phyloP scores from a whole-genome alignment of 768 basidiomycete species.

The Russula compacta region DNA sequence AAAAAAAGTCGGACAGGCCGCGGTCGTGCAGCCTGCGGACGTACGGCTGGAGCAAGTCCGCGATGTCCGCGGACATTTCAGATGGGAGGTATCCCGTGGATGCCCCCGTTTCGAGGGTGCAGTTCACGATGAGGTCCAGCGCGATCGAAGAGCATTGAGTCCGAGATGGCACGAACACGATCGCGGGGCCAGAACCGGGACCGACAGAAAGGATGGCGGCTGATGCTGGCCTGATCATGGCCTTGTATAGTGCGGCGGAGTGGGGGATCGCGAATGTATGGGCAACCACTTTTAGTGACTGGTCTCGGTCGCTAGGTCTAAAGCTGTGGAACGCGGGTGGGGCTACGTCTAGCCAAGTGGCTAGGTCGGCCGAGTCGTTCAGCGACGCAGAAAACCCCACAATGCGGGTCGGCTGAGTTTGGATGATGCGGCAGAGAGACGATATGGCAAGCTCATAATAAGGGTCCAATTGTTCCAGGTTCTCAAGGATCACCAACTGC shows the following conservation, averaged over 20 bases:
- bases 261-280: constrained; percentile 81
- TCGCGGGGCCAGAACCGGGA: constrained; percentile 42
- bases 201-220: constrained; percentile 48
- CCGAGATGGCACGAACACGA: constrained; percentile 86
- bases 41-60: constrained; percentile 50
- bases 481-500: constrained; percentile 70
- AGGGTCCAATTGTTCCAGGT: constrained; percentile 73
- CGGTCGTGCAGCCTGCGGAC: constrained; percentile 51
- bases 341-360: constrained; percentile 74
- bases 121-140: constrained; percentile 79
- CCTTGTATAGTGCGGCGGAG: constrained; percentile 79
- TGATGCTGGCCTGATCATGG: constrained; percentile 88
- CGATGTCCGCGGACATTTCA: constrained; percentile 37
- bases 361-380: constrained; percentile 71
- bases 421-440: constrained; percentile 54
- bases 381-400: constrained; percentile 74
- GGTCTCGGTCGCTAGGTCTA: constrained; percentile 73
- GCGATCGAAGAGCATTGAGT: constrained; percentile 66
- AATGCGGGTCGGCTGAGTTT: constrained; percentile 54
- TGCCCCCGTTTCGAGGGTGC: constrained; percentile 64
- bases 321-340: constrained; percentile 61
- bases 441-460: constrained; percentile 79
- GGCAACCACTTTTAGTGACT: constrained; percentile 55
- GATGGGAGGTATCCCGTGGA: constrained; percentile 58
- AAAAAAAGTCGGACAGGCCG: constrained; percentile 58